Evolutionary conservation across 108 stramenopile species (phyloP), one percentile per base, ranked within the genome.

Genomic region (Cyclostephanos tholiformis): DNA sequence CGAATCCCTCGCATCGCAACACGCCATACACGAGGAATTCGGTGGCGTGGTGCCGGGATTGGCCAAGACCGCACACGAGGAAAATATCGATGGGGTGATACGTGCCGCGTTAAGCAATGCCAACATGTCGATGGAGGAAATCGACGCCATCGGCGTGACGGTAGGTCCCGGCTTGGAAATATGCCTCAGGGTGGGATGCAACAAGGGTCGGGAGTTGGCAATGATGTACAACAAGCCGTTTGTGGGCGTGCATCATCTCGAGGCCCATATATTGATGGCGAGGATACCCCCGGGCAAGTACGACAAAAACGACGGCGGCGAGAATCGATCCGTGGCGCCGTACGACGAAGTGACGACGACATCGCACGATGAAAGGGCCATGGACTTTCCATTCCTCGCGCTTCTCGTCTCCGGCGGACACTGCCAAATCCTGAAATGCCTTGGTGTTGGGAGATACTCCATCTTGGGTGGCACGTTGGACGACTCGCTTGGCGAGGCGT

Each of bases 81-180:
- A 84, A 58, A 86, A 87, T 22, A 94, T 99, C 48, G 96, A 99
- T 67, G 41, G 62, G 26, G 92, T 97, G 44, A 87, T 98, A 35
- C 71, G 88, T 23, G 71, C 82, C 13, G 98, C 97, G 13, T 65
- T 99, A 41, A 44, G 65, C 13, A 75, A 77, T 52, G 96, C 98
- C 2, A 84, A 84, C 14, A 75, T 96, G 85, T 29, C 63, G 10
- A 69, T 91, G 16, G 82, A 79, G 1, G 95, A 97, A 2, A 87
- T 99, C 6, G 98, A 97, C 85, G 97, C 94, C 19, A 87, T 99
- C 62, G 97, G 96, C n/a, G 97, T 94, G 10, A 99, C 98, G n/a
- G 96, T 97, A 14, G 98, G 98, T 6, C 98, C 98, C 6, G 98
- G 98, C 0, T 82, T 99, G 65, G 98, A 98, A 71, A 94, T 99